Base-by-base conservation (phyloP, 495 filamentous ascomycete genomes). In the Annulohypoxylon maeteangense region DNA sequence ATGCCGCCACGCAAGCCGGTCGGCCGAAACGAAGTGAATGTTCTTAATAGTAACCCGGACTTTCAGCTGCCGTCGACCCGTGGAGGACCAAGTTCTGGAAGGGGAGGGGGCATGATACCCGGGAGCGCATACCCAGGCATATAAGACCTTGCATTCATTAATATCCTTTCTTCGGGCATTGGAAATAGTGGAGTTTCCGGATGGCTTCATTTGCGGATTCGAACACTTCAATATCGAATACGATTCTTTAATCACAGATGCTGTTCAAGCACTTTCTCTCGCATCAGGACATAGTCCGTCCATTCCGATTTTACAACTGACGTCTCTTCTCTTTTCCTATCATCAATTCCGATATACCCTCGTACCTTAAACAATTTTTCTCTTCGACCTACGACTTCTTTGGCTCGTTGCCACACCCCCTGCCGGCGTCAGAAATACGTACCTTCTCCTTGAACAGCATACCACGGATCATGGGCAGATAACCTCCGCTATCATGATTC, bases 11-110 rank as follows among this genome's bases (percentile, higher is more conserved):
- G 75, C 75, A 74, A 80, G 57, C 81, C 84, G 68, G 79, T 83
- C 67, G 81, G 80, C 70, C 81, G 84, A 63, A 68, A 82, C 62
- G 74, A 82, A 68, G 87, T 93, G 72, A 78, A 90, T 44, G 70
- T 93, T 27, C 80, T 94, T 51, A 86, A 84, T 55, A 88, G 85
- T 51, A 93, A 93, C 75, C 91, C 91, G 4, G 91, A 94, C 72
- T 96, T 94, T 79, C 83, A 89, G 70, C 67, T 94, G n/a, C 77
- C 79, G 7, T 40, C 71, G 8, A 72, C 63, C 42, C 77, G 82
- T 42, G 67, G 62, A 47, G 70, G 61, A 38, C 64, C 74, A 12
- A 32, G 74, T 27, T 53, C 64, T 42, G 47, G 47, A 1, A 66
- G 22, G 20, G 22, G 65, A 71, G 70, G 59, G 45, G 65, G 72